Evolutionary conservation across 352 stramenopile species (phyloP).

Genomic region (Pythium pectinolyticum): DNA sequence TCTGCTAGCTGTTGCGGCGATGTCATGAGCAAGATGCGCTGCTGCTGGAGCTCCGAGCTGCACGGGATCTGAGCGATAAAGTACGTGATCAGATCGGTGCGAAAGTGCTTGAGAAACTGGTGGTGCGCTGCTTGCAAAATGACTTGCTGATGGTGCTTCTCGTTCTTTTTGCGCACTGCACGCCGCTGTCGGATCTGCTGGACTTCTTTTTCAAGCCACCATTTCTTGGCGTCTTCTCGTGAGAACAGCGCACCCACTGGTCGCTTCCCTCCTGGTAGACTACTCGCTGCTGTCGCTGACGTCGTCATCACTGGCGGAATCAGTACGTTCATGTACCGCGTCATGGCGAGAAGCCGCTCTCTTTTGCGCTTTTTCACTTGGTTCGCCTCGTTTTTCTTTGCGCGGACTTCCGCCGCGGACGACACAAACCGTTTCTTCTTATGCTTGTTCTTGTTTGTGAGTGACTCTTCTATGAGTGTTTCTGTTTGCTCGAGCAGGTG

Average conservation of each 20-base stretch:
- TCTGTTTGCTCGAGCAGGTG: slow-evolving; percentile 40
- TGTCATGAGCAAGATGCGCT: slow-evolving; percentile 57
- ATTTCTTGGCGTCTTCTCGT: slow-evolving; percentile 43
- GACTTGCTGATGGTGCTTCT: slow-evolving; percentile 46
- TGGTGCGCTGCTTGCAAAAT: slow-evolving; percentile 39
- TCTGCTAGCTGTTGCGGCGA: slow-evolving; percentile 50
- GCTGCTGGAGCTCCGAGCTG: slow-evolving; percentile 51
- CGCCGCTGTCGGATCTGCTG: slow-evolving; percentile 44
- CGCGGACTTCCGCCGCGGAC: slow-evolving; percentile 44
- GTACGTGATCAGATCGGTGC: slow-evolving; percentile 42
- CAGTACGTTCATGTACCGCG: slow-evolving; percentile 46
- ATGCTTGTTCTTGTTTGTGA: not conserved
- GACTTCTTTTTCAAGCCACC: slow-evolving; percentile 46
- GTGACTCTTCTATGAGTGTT: not conserved
- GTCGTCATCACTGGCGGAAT: slow-evolving; percentile 28
- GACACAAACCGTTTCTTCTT: slow-evolving; percentile 51
- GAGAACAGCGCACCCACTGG: slow-evolving; percentile 51
- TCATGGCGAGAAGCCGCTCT: slow-evolving; percentile 31
- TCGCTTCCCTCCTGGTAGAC: slow-evolving; percentile 19
- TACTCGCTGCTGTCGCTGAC: not conserved
- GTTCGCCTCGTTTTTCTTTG: slow-evolving; percentile 46
- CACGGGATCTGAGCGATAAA: slow-evolving; percentile 51
- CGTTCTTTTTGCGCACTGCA: slow-evolving; percentile 33
- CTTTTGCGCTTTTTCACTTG: slow-evolving; percentile 44
- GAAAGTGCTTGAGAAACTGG: slow-evolving; percentile 51